A percentile compares a stretch with the other conserved stretches of the same genome.
These are phyloP conservation scores for Drosera spatulata DNA, from an alignment of 179 eudicot genomes.

Conservation along the genomic window DNA sequence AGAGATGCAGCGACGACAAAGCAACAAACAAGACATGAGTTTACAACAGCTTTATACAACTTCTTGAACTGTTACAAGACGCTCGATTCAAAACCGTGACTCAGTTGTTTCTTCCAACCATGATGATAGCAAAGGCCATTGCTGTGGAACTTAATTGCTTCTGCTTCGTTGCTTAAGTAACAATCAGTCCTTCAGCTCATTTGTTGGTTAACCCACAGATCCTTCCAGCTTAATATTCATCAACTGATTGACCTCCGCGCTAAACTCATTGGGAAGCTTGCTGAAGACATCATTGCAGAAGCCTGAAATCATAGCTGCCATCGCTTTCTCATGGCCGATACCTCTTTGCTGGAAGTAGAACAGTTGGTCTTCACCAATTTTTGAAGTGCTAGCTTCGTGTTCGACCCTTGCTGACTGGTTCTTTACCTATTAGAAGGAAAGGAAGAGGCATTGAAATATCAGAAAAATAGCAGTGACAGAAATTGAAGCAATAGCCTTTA, in stretches of 20 bases:
- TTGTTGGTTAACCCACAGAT: constrained; percentile 63
- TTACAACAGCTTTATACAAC: too few species aligned
- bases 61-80: too few species aligned
- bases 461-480: not conserved
- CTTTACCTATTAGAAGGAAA: constrained; percentile 34
- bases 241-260: constrained; percentile 92
- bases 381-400: constrained; percentile 96
- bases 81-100: too few species aligned
- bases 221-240: constrained; percentile 96
- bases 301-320: constrained; percentile 96
- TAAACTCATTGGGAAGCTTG: constrained; percentile 89
- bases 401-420: constrained; percentile 68
- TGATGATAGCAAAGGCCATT: too few species aligned
- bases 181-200: too few species aligned
- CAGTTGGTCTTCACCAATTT: constrained; percentile 88
- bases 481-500: not conserved
- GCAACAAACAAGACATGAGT: too few species aligned
- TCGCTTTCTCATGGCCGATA: constrained; percentile 72
- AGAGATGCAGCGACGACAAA: too few species aligned
- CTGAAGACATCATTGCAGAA: constrained; percentile 89
- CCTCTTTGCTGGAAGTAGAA: constrained; percentile 96
- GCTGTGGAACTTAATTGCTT: too few species aligned
- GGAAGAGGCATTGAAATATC: too few species aligned
- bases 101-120: too few species aligned
- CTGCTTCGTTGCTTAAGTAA: too few species aligned